Conservation (phyloP, 2,329 filamentous ascomycete species). For the Colletotrichum cereale region DNA sequence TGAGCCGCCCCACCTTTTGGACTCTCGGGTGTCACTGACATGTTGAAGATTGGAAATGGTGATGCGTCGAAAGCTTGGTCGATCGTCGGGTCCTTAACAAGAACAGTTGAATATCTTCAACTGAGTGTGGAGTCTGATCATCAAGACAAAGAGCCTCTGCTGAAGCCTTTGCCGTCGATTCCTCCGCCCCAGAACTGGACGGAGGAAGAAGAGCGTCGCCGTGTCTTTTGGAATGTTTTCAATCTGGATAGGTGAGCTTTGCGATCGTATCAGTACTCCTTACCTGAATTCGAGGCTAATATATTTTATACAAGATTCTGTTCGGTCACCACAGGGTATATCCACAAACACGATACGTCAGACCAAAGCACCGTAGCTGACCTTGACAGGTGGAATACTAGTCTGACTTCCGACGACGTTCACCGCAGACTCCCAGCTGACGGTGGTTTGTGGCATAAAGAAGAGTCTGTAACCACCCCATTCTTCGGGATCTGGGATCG, state of each 20-base stretch:
- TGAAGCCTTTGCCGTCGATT: constrained; percentile 46
- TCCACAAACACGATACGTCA: rapidly evolving
- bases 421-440: constrained; percentile 50
- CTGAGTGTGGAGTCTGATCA: constrained; percentile 41
- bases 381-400: constrained; percentile 49
- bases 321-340: constrained; percentile 44
- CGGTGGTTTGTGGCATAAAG: constrained; percentile 56
- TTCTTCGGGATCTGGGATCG: constrained; percentile 61
- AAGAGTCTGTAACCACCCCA: constrained; percentile 54
- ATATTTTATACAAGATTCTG: constrained; percentile 41
- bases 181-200: constrained; percentile 48
- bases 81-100: constrained; percentile 39
- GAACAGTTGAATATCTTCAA: constrained; percentile 42
- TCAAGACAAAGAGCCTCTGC: constrained; percentile 34
- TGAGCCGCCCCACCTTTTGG: constrained; percentile 38
- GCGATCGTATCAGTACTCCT: rapidly evolving
- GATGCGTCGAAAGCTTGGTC: constrained; percentile 42
- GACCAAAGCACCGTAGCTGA: neutral
- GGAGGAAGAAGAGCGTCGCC: constrained; percentile 48
- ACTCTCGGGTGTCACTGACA: neutral
- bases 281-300: rapidly evolving
- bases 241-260: constrained; percentile 47
- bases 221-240: constrained; percentile 52
- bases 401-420: constrained; percentile 50
- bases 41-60: constrained; percentile 40